Percentiles rank a stretch among this genome's conserved stretches.
phyloP scores from a whole-genome alignment of 805 yeast species.

The Kluyveromyces aestuarii region DNA sequence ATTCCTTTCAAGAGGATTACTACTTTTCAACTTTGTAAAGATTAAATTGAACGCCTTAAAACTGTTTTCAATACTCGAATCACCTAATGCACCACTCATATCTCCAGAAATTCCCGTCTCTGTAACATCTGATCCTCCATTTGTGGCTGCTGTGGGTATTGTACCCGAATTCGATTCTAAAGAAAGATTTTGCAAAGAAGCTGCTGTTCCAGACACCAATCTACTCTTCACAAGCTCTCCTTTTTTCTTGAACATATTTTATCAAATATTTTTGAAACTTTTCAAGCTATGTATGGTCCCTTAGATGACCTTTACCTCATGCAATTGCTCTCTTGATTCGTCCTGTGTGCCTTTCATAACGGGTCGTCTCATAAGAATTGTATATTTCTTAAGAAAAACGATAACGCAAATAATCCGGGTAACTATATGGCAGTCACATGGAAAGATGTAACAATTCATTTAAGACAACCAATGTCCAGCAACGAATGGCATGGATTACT shows the following conservation, averaged over 20 bases:
- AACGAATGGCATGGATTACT: too few species aligned
- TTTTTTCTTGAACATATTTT: neutral
- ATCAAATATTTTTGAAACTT: too few species aligned
- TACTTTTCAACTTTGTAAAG: conserved; percentile 31
- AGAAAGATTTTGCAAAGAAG: conserved; percentile 1
- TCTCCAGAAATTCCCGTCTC: conserved; percentile 6
- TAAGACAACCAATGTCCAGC: too few species aligned
- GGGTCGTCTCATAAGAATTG: too few species aligned
- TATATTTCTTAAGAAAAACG: neutral
- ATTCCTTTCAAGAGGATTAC: conserved; percentile 27
- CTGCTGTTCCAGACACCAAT: conserved; percentile 4
- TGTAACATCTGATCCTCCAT: neutral
- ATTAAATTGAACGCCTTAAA: conserved; percentile 29
- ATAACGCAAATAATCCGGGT: neutral
- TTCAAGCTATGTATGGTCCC: neutral
- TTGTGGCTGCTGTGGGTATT: neutral
- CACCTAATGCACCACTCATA: conserved; percentile 4
- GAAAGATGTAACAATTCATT: too few species aligned
- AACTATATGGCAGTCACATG: too few species aligned
- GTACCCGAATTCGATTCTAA: neutral
- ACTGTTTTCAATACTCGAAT: conserved; percentile 18
- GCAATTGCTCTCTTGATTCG: neutral
- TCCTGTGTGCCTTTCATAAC: too few species aligned
- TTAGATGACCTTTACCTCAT: neutral
- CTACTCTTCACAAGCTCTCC: conserved; percentile 2